These are phyloP conservation scores for Aspergillus melleus DNA, from an alignment of 2,329 filamentous ascomycete genomes.

Conservation along the genomic window DNA sequence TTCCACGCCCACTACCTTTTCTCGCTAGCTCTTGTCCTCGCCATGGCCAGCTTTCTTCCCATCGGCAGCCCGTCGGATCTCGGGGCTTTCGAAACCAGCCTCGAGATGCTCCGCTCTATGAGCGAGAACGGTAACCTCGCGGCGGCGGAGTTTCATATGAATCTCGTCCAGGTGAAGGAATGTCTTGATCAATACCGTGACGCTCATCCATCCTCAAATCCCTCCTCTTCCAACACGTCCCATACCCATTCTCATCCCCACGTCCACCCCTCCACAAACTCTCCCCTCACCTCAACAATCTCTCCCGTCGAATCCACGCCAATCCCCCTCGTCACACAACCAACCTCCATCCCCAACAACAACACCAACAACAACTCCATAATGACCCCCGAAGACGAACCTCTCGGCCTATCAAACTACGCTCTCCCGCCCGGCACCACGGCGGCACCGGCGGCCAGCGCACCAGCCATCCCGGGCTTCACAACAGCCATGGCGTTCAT, in stretches of 20 bases:
- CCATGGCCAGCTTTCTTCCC: conserved; percentile 37
- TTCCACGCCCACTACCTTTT: conserved; percentile 44
- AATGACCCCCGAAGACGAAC: not conserved
- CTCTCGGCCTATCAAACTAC: not conserved
- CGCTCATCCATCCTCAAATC: not conserved
- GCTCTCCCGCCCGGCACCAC: not conserved
- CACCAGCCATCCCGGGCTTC: conserved; percentile 27
- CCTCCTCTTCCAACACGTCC: not conserved
- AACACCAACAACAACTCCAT: not conserved
- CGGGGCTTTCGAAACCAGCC: conserved; percentile 32
- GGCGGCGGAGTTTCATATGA: conserved; percentile 35
- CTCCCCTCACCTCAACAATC: not conserved
- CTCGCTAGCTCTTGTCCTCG: conserved; percentile 38
- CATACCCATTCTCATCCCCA: not conserved
- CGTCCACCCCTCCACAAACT: not conserved
- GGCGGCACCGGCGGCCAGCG: not conserved
- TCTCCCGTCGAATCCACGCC: not conserved
- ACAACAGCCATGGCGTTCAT: conserved; percentile 41
- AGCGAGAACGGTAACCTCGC: conserved; percentile 38
- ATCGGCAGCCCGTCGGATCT: conserved; percentile 33
- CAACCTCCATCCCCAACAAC: not conserved
- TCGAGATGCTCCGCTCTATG: conserved; percentile 34
- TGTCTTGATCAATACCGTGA: conserved; percentile 28
- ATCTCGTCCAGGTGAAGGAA: conserved; percentile 33
- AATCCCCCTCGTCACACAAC: not conserved